Conservation (phyloP, 768 basidiomycete genomes). For the Tremella mesenterica region DNA sequence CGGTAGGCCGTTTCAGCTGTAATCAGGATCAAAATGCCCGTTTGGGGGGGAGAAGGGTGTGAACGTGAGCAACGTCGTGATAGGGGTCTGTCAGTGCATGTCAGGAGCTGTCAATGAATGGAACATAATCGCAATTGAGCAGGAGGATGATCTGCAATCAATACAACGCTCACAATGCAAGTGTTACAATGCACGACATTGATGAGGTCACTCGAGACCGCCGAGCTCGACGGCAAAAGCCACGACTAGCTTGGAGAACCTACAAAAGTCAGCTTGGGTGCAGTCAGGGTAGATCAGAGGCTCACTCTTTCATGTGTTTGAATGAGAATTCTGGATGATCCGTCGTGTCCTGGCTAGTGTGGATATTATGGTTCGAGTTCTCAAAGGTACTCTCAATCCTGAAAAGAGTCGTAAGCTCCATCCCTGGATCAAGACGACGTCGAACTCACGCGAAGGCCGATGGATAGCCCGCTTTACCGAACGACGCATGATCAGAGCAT, state of each 20-base stretch:
- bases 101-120: too few relatives aligned
- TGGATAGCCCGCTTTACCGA: conserved; percentile 63
- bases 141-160: too few relatives aligned
- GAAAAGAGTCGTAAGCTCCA: conserved; percentile 1
- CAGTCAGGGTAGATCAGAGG: background rate
- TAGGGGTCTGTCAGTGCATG: too few relatives aligned
- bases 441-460: conserved; percentile 53
- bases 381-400: conserved; percentile 44
- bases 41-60: too few relatives aligned
- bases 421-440: background rate
- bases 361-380: conserved; percentile 65
- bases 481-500: conserved; percentile 67
- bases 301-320: conserved; percentile 63
- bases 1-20: too few relatives aligned
- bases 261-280: conserved; percentile 5
- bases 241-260: conserved; percentile 70
- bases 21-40: too few relatives aligned
- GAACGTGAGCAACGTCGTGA: too few relatives aligned
- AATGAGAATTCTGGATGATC: conserved; percentile 83
- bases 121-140: too few relatives aligned
- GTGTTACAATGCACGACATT: too few relatives aligned
- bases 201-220: conserved; percentile 45
- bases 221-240: conserved; percentile 69
- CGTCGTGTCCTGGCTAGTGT: conserved; percentile 68
- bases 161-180: too few relatives aligned